Base-by-base conservation (phyloP, 2,329 filamentous ascomycete genomes). In the Microdochium paspali region DNA sequence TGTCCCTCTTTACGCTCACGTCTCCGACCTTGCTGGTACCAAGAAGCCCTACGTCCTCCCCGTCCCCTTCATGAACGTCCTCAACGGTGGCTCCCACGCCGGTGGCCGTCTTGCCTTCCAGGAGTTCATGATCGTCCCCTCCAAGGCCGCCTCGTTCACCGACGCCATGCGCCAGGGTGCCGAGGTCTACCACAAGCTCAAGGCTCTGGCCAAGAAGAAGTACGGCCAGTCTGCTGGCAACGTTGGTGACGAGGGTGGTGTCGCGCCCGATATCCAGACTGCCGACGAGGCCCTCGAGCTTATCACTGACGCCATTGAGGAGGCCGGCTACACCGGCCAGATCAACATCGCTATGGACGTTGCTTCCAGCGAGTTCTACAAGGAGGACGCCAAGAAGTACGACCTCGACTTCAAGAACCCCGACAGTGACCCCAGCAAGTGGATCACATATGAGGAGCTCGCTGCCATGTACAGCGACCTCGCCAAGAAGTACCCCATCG, bases 401-500 rank as follows among this genome's bases (percentile, higher is more conserved):
- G 93, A 98, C 68, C 81, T 98, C 56, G 93, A 97, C 85, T 98
- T 97, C 88, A 97, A 98, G 88, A 98, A 98, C 84, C 91, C 93
- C 64, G 85, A 97, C 55, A 93, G 86, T 69, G 93, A 98, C 77
- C 80, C 84, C 66, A 80, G 73, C 78, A 97, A 98, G 83, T 97
- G 93, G 93, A 79, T 98, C 78, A 95, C 88, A 60, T 97, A 97
- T 74, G 89, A 97, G 80, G 79, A 98, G 77, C 86, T 98, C 54
- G 91, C 93, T 66, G 83, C 85, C 64, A 76, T 94, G 62, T 97
- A 98, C 84, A 82, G 87, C 69, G 77, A 83, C 44, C 84, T 98
- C 53, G 79, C 80, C 67, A 80, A 84, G 80, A 96, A 95, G 78
- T 98, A 98, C 79, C 91, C 93, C 64, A 98, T 98, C 65, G 89